Conservation (phyloP, 2,329 filamentous ascomycete species). For the Lizonia empirigonia region DNA sequence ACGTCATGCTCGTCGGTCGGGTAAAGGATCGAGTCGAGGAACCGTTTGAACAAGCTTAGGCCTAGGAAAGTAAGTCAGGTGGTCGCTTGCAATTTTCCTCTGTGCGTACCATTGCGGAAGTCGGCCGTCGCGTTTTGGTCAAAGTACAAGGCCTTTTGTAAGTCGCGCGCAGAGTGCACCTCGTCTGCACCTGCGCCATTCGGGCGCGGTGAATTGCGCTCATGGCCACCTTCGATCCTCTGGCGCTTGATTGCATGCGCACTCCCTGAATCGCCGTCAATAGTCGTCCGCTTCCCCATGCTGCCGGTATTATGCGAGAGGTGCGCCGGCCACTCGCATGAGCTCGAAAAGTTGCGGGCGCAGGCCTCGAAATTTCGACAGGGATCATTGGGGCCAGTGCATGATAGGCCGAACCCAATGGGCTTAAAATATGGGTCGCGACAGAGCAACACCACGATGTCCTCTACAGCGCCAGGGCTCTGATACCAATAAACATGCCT, state of each 20-base stretch:
- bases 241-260: constrained; percentile 42
- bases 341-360: constrained; percentile 13
- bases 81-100: neutral
- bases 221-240: constrained; percentile 32
- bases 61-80: constrained; percentile 51
- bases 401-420: neutral
- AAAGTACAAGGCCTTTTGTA: constrained; percentile 46
- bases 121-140: constrained; percentile 41
- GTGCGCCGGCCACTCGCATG: constrained; percentile 5
- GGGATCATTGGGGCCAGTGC: constrained; percentile 1
- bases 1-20: constrained; percentile 57
- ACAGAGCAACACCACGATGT: too few relatives aligned
- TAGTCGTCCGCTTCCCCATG: constrained; percentile 44
- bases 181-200: constrained; percentile 32
- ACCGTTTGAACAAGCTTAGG: constrained; percentile 70
- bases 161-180: constrained; percentile 41
- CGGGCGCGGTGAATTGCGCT: constrained; percentile 33
- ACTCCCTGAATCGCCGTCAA: constrained; percentile 35
- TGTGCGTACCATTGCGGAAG: constrained; percentile 37
- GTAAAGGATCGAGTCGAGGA: constrained; percentile 69
- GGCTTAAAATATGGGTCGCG: constrained; percentile 9
- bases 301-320: constrained; percentile 14
- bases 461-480: too few relatives aligned
- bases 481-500: too few relatives aligned
- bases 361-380: constrained; percentile 9